Conservation (phyloP, 345 rosid species). For the Lenwebbia sp. region DNA sequence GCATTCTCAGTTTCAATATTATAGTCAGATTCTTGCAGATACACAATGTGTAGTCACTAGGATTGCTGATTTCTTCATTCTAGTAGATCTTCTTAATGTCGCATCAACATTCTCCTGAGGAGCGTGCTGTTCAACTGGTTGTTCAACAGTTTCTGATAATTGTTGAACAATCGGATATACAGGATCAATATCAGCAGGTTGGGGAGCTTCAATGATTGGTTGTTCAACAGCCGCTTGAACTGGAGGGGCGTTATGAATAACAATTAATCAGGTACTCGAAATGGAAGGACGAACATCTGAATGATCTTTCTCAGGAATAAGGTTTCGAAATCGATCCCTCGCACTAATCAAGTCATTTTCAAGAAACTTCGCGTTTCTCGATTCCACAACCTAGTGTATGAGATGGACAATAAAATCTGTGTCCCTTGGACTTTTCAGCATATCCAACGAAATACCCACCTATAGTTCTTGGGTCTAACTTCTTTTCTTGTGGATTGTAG, state of each 20-base stretch:
- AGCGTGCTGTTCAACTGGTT: too few relatives aligned
- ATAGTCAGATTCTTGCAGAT: background rate
- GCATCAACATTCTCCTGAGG: background rate
- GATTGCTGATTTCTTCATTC: background rate
- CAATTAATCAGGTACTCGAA: background rate
- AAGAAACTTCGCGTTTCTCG: too few relatives aligned
- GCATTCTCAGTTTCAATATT: background rate
- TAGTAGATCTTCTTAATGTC: background rate
- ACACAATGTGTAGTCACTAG: background rate
- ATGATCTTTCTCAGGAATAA: background rate
- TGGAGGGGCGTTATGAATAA: background rate
- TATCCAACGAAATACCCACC: too few relatives aligned
- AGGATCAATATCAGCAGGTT: too few relatives aligned
- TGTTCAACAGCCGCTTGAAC: too few relatives aligned
- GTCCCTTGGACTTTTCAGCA: too few relatives aligned
- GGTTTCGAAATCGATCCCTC: too few relatives aligned
- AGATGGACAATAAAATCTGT: too few relatives aligned
- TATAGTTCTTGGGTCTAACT: too few relatives aligned
- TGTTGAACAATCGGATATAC: background rate
- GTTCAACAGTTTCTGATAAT: background rate
- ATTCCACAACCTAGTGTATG: too few relatives aligned
- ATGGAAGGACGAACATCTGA: background rate
- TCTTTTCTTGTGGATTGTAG: too few relatives aligned
- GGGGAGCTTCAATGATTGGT: background rate
- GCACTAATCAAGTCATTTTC: too few relatives aligned